Evolutionary conservation across 768 basidiomycete genomes (phyloP).

Genomic region (Butyriboletus loyo): DNA sequence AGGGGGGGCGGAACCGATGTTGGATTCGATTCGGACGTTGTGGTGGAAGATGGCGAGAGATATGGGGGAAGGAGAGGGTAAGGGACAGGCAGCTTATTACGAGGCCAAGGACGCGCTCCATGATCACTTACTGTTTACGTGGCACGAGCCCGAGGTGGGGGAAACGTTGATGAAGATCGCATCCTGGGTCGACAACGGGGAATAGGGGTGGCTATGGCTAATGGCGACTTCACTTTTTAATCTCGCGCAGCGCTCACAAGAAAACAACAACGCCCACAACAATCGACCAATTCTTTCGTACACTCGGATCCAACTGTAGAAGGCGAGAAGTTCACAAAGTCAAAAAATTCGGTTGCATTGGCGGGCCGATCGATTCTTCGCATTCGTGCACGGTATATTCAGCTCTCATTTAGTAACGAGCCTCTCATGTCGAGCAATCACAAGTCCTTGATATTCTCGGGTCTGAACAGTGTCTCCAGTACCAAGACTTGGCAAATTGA

Average conservation of each 20-base stretch:
- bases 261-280: too few relatives aligned
- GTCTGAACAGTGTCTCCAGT: background rate
- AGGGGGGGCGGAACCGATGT: slow-evolving; percentile 56
- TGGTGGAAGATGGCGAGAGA: slow-evolving; percentile 51
- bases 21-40: slow-evolving; percentile 51
- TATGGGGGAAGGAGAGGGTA: slow-evolving; percentile 42
- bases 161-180: slow-evolving; percentile 48
- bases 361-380: background rate
- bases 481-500: background rate
- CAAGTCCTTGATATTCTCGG: background rate
- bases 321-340: background rate
- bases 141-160: slow-evolving; percentile 55
- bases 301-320: background rate
- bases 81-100: slow-evolving; percentile 42
- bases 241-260: background rate
- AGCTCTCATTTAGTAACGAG: background rate
- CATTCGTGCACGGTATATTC: background rate
- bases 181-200: slow-evolving; percentile 40
- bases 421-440: background rate
- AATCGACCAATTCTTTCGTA: background rate
- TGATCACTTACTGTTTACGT: slow-evolving; percentile 49
- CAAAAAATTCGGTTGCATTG: background rate
- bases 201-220: too few relatives aligned
- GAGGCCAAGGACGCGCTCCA: slow-evolving; percentile 54
- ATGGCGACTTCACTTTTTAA: too few relatives aligned